Conservation (phyloP, 768 basidiomycete species). For the Kondoa subrosea region DNA sequence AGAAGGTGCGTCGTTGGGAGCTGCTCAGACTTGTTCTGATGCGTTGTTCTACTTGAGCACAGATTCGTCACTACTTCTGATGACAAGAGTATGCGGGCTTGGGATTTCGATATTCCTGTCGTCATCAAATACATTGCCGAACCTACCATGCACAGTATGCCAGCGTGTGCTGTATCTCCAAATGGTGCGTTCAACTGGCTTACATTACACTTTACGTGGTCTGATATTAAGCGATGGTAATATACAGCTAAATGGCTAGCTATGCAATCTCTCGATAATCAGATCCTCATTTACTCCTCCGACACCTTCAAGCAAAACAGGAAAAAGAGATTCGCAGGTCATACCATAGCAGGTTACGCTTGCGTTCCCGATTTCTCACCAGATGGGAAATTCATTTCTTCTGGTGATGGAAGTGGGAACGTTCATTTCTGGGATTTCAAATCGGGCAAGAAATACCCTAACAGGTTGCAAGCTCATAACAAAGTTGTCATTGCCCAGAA, state of each 20-base stretch:
- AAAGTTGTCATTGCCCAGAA: conserved; percentile 97
- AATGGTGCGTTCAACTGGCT: conserved; percentile 50
- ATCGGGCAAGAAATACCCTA: conserved; percentile 61
- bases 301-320: conserved; percentile 98
- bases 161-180: conserved; percentile 86
- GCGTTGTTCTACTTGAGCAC: not conserved
- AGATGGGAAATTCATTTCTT: conserved; percentile 95
- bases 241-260: conserved; percentile 79
- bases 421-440: conserved; percentile 99
- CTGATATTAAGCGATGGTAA: not conserved
- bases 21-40: not conserved
- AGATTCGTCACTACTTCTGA: conserved; percentile 89
- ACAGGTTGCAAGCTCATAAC: conserved; percentile 73
- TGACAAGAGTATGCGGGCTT: conserved; percentile 95
- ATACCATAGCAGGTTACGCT: conserved; percentile 91
- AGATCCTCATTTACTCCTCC: conserved; percentile 90
- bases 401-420: conserved; percentile 86
- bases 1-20: conserved; percentile 61
- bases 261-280: conserved; percentile 93
- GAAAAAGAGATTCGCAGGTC: conserved; percentile 95
- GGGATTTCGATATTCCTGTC: conserved; percentile 99
- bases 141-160: conserved; percentile 99
- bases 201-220: not conserved
- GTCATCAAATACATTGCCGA: conserved; percentile 99
- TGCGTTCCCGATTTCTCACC: conserved; percentile 95